Evolutionary conservation across 352 stramenopile genomes (phyloP).

Genomic region (Pythium aquatile): DNA sequence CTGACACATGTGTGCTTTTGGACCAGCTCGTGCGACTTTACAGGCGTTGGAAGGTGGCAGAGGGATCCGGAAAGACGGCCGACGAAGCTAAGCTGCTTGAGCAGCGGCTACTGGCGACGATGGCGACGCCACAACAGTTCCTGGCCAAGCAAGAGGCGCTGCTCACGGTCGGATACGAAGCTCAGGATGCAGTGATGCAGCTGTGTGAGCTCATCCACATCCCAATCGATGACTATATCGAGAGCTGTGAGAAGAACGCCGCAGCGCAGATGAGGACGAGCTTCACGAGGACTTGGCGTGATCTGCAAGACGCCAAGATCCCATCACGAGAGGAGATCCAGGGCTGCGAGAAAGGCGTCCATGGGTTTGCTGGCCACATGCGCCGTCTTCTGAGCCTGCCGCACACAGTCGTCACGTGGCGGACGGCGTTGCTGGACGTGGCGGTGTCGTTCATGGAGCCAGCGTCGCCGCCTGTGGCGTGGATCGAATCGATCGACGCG

Average conservation of each 20-base stretch:
- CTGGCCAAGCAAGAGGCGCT: slow-evolving; percentile 1
- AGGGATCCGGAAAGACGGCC: slow-evolving; percentile 46
- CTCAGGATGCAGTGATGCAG: not conserved
- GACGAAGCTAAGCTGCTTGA: slow-evolving; percentile 77
- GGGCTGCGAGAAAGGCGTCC: not conserved
- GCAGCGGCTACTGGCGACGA: slow-evolving; percentile 39
- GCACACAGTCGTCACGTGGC: slow-evolving; percentile 9
- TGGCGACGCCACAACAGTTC: slow-evolving; percentile 22
- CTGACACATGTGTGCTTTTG: slow-evolving; percentile 24
- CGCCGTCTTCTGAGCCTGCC: not conserved
- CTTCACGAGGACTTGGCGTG: not conserved
- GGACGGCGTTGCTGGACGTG: slow-evolving; percentile 8
- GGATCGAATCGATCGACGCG: slow-evolving; percentile 1
- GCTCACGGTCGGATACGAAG: not conserved
- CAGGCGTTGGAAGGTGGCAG: slow-evolving; percentile 42
- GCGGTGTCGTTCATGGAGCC: slow-evolving; percentile 9
- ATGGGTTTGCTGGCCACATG: slow-evolving; percentile 1
- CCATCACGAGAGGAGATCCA: not conserved
- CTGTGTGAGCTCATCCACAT: not conserved
- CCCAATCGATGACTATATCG: slow-evolving; percentile 27
- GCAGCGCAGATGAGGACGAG: slow-evolving; percentile 4
- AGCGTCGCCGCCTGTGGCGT: not conserved
- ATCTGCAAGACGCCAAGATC: not conserved
- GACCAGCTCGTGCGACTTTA: slow-evolving; percentile 54
- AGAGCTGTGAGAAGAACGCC: slow-evolving; percentile 24